Base-by-base conservation (phyloP, 306 rosid species). In the Lathyrus oleraceus region DNA sequence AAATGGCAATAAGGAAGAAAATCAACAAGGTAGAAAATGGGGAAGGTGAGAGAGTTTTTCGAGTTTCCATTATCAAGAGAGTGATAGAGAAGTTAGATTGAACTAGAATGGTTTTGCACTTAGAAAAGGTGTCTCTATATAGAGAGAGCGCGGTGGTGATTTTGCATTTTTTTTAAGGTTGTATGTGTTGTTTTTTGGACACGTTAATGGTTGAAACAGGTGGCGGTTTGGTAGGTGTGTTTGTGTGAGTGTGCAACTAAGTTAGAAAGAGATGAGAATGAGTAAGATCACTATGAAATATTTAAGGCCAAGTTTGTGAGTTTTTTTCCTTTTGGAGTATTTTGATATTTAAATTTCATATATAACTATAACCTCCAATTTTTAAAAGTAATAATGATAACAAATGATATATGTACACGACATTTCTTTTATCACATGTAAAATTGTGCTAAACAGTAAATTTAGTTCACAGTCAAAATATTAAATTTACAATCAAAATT, bases 111-210 rank as follows among this genome's bases (percentile, higher is more conserved):
- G 19, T 23, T 23, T 62, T 54, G 63, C n/a, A 61, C n/a, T 4
- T 10, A 0, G 65, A 35, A 39, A 32, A 19, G 69, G 76, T 77
- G 82, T 51, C 64, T 53, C 64, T 81, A 74, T 80, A 82, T 81
- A 79, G 75, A 30, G 48, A 39, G 75, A 30, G 42, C 13, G 43
- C 28, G 28, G 53, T 40, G 65, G 56, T 53, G 76, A 49, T 8
- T n/a, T 10, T 43, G 21, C 21, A 71, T 23, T 73, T 30, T 1
- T 58, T 42, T 42, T 19, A 62, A 16, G 48, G 76, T 16, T 81
- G 81, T 81, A 78, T 88, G 93, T 83, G 70, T 35, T 71, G 82
- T 70, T 13, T 28, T 49, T 42, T 3, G 36, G 87, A 83, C 95
- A 88, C 91, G 86, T 87, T 82, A 62, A 59, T 23, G 11, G 47